A percentile compares a stretch with the other conserved stretches of the same genome.
phyloP scores from a whole-genome alignment of 2,329 filamentous ascomycete species.

The Whalleya microplaca region DNA sequence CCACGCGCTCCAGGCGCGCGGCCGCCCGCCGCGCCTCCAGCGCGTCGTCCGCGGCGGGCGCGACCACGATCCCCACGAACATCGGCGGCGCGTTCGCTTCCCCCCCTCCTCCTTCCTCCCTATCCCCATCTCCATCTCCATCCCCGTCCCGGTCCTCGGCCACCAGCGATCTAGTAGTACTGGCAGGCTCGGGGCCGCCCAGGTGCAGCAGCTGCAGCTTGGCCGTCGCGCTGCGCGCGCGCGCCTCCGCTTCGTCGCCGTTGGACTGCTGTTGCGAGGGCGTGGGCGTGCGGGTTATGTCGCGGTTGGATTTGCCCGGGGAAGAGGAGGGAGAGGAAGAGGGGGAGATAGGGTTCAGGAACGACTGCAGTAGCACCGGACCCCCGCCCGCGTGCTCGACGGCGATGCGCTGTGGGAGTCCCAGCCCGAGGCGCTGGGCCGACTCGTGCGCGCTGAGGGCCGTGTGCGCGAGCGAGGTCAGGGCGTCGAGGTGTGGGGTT shows the following conservation, averaged over 20 bases:
- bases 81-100: conserved; percentile 48
- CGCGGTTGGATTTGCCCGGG: no score
- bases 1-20: conserved; percentile 57
- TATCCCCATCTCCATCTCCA: conserved; percentile 14
- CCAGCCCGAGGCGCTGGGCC: no score
- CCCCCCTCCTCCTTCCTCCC: conserved; percentile 21
- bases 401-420: conserved; percentile 62
- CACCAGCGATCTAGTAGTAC: conserved; percentile 1
- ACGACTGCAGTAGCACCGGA: conserved; percentile 39
- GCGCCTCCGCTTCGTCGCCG: background rate
- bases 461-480: no score
- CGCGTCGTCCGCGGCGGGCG: conserved; percentile 50
- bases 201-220: conserved; percentile 11
- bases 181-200: background rate
- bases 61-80: conserved; percentile 59
- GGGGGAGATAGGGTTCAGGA: conserved; percentile 23
- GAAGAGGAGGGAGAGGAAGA: background rate
- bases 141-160: conserved; percentile 13
- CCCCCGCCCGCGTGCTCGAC: conserved; percentile 53
- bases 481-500: conserved; percentile 55
- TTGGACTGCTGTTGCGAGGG: background rate
- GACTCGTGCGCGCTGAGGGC: no score
- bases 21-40: conserved; percentile 57
- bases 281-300: background rate
- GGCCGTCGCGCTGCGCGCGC: conserved; percentile 3